These are phyloP conservation scores for Xylaria sp. DNA, from an alignment of 2,329 filamentous ascomycete genomes.

Conservation along the genomic window DNA sequence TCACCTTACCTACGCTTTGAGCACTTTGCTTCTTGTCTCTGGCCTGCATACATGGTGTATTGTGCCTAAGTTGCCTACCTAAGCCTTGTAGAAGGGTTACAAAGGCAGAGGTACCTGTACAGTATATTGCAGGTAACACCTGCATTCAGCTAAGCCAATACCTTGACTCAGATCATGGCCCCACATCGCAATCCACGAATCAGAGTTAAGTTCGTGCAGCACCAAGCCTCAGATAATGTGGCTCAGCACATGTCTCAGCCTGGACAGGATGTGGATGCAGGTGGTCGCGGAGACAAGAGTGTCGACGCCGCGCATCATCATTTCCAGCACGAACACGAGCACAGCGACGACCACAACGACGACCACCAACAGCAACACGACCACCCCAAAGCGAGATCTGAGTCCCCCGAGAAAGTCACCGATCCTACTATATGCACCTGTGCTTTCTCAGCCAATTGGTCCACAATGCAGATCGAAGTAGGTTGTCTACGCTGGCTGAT, in stretches of 20 bases:
- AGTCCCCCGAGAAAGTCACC: neutral
- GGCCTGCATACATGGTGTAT: no score
- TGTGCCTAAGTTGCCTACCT: no score
- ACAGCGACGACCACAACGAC: neutral
- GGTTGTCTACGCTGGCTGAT: slow-evolving; percentile 22
- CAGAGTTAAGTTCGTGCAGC: neutral
- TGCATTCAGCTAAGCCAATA: neutral
- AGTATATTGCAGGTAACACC: neutral
- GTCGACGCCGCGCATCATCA: slow-evolving; percentile 23
- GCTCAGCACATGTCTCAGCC: neutral
- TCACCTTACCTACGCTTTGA: no score
- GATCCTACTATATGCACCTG: slow-evolving; percentile 1
- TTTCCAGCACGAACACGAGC: neutral
- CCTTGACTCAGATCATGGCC: neutral
- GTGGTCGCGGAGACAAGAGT: neutral
- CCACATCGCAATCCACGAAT: slow-evolving; percentile 15
- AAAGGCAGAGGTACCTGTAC: no score
- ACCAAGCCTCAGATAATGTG: slow-evolving; percentile 4
- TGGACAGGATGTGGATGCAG: neutral
- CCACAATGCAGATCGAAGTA: slow-evolving; percentile 48
- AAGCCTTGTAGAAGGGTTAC: no score
- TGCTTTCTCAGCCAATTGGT: neutral
- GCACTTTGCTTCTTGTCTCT: no score
- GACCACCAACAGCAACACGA: neutral
- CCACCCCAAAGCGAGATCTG: neutral